Evolutionary conservation across 2,329 filamentous ascomycete genomes (phyloP).

Genomic region (Knufia fluminis): DNA sequence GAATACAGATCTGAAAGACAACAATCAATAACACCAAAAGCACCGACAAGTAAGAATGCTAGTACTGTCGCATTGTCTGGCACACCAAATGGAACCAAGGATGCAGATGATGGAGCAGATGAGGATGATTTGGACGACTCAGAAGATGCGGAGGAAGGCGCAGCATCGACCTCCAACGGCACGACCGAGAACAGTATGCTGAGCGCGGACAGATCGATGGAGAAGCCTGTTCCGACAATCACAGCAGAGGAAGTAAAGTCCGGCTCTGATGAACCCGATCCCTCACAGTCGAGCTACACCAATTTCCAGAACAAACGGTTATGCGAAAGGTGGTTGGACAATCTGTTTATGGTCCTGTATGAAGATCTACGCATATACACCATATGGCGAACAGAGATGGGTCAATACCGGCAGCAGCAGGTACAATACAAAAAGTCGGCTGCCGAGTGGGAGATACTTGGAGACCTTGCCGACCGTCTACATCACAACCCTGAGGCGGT

Average conservation of each 20-base stretch:
- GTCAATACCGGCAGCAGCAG: constrained; percentile 85
- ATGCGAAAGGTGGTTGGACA: constrained; percentile 96
- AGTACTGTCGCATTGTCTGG: constrained; percentile 71
- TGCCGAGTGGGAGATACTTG: constrained; percentile 97
- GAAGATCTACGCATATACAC: constrained; percentile 97
- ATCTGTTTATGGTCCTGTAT: constrained; percentile 97
- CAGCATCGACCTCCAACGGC: constrained; percentile 28
- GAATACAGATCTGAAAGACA: constrained; percentile 76
- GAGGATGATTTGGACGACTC: constrained; percentile 26
- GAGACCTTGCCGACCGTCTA: constrained; percentile 80
- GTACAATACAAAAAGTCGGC: constrained; percentile 94
- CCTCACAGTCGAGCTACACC: constrained; percentile 65
- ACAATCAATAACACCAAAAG: constrained; percentile 40
- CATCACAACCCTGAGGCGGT: constrained; percentile 87
- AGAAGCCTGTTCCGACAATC: constrained; percentile 71
- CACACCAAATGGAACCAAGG: constrained; percentile 44
- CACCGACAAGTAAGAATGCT: constrained; percentile 55
- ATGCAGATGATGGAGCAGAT: constrained; percentile 21
- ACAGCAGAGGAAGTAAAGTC: constrained; percentile 68
- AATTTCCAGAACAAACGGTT: constrained; percentile 95
- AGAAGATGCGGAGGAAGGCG: constrained; percentile 20
- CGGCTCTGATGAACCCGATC: constrained; percentile 58
- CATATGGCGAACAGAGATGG: constrained; percentile 97
- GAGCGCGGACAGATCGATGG: constrained; percentile 42
- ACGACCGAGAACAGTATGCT: constrained; percentile 23